Evolutionary conservation across 306 rosid genomes (phyloP).

Genomic region (Cicer yamashitae): DNA sequence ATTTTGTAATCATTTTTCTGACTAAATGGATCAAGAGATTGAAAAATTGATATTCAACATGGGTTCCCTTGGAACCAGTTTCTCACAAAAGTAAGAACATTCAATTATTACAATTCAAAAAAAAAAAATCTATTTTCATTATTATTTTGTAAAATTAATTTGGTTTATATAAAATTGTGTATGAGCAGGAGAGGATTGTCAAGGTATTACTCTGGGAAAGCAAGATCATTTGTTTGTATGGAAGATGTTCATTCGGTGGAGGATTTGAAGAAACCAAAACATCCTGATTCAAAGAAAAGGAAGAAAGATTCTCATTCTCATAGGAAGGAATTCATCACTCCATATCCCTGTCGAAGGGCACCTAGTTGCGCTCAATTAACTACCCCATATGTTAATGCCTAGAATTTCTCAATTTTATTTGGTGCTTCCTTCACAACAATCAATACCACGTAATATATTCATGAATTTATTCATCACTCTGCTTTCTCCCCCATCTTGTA

Average conservation of each 20-base stretch:
- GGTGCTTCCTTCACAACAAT: neutral
- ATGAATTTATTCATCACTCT: neutral
- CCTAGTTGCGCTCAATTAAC: conserved; percentile 60
- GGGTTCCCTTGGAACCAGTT: conserved; percentile 68
- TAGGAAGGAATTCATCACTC: conserved; percentile 47
- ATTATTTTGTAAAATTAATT: neutral
- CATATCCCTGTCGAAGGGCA: conserved; percentile 61
- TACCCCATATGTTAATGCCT: conserved; percentile 59
- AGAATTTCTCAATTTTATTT: neutral
- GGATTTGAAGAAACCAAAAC: conserved; percentile 76
- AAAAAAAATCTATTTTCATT: neutral
- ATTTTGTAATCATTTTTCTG: neutral
- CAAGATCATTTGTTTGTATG: conserved; percentile 85
- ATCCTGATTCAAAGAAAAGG: conserved; percentile 66
- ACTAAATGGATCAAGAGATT: conserved; percentile 60
- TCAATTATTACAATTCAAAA: neutral
- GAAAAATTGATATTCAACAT: conserved; percentile 60
- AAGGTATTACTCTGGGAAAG: conserved; percentile 78
- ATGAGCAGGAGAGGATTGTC: conserved; percentile 66
- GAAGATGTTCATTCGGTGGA: conserved; percentile 67
- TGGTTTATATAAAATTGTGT: neutral
- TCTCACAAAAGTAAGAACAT: conserved; percentile 68
- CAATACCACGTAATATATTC: neutral
- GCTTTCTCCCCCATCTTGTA: neutral
- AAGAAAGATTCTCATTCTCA: conserved; percentile 63